Evolutionary conservation across 169 alveolate genomes (phyloP), one percentile per base, ranked within the genome.

Genomic region (Plasmodium coatneyi): DNA sequence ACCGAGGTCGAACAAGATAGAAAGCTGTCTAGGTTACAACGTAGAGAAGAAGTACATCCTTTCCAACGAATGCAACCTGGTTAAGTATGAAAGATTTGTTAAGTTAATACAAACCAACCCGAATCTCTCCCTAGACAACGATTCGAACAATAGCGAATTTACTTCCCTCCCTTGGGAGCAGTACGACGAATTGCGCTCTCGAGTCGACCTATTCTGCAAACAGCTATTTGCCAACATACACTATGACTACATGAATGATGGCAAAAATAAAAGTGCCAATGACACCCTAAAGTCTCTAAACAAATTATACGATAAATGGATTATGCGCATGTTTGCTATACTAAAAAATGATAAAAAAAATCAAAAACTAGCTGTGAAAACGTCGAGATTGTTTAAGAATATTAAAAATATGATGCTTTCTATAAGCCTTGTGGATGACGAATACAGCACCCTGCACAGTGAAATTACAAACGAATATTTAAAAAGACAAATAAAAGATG

Each of bases 21-120:
- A 91, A 91, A 91, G 95, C 76, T 91, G 95, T 72, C 46, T 91
- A 41, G 95, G 95, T 32, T 91, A 91, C 83, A 91, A 91, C 76
- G 95, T 91, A 39, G 95, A 91, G 54, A 91, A 91, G 76, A 91
- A 91, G 54, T 91, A 91, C 72, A 71, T 91, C 34, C 71, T 80
- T 16, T 70, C 82, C 82, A 91, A 36, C 56, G 95, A 91, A 91
- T 91, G 95, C 34, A 91, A 91, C 43, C 12, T 91, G 30, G 81
- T 91, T 28, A 71, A 80, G 76, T 91, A 91, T 91, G 95, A 91
- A 32, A 80, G 82, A 91, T 71, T 36, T 91, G 95, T 72, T 71
- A 80, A 91, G 4, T 71, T 91, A 41, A 71, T 91, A 81, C 91
- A 91, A 71, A 81, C 46, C 19, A 91, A 91, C 71, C 95, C 95